Evolutionary conservation across 805 yeast species (phyloP).

Genomic region (Pichia insulana): DNA sequence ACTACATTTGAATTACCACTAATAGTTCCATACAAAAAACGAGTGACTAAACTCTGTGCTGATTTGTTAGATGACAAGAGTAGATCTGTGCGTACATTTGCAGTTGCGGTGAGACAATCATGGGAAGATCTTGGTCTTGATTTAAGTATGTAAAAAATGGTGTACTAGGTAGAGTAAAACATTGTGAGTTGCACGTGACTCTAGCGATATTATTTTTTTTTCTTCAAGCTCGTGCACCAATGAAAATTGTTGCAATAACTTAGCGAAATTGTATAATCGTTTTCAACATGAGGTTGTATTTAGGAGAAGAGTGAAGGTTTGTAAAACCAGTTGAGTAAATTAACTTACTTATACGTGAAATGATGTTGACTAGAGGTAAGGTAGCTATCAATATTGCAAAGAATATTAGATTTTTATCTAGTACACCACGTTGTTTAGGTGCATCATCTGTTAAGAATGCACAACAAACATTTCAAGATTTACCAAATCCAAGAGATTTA

Average conservation of each 20-base stretch:
- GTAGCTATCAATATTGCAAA: not conserved
- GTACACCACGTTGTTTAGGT: slow-evolving; percentile 4
- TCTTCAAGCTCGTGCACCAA: no score
- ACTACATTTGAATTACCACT: slow-evolving; percentile 35
- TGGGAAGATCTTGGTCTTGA: slow-evolving; percentile 44
- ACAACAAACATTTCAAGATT: slow-evolving; percentile 18
- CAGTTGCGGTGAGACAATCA: slow-evolving; percentile 72
- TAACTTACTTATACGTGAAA: no score
- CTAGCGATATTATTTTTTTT: no score
- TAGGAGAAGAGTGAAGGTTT: no score
- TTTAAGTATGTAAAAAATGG: not conserved
- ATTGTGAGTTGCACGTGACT: no score
- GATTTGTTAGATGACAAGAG: slow-evolving; percentile 61
- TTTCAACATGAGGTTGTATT: no score
- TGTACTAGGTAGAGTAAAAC: no score
- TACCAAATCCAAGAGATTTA: slow-evolving; percentile 27
- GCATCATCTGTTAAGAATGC: slow-evolving; percentile 9
- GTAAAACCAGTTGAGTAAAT: not conserved
- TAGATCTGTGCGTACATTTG: slow-evolving; percentile 65
- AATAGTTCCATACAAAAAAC: slow-evolving; percentile 43
- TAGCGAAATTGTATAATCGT: no score
- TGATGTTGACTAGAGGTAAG: slow-evolving; percentile 9
- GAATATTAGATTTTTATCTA: slow-evolving; percentile 7
- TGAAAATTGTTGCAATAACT: no score
- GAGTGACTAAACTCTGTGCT: slow-evolving; percentile 39